Conservation (phyloP, 805 yeast species). For the Ogataea wickerhamii region DNA sequence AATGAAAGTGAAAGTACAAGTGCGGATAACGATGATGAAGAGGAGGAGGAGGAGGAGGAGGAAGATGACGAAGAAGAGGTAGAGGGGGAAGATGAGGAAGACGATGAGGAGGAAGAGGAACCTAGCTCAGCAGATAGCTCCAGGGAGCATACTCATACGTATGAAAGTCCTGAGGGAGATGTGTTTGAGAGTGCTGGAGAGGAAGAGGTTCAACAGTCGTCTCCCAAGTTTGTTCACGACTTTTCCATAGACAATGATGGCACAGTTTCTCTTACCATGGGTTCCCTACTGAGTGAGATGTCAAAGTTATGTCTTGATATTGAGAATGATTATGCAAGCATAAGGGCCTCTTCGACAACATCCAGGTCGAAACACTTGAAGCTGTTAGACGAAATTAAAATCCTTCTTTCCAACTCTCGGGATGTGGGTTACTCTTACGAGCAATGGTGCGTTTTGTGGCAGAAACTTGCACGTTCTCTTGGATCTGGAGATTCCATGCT, state of each 20-base stretch:
- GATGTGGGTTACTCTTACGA: slow-evolving; percentile 23
- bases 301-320: slow-evolving; percentile 19
- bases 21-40: background rate
- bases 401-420: slow-evolving; percentile 21
- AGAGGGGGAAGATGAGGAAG: slow-evolving; percentile 6
- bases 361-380: slow-evolving; percentile 28
- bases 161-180: slow-evolving; percentile 9
- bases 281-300: slow-evolving; percentile 13
- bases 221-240: slow-evolving; percentile 15
- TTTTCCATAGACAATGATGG: slow-evolving; percentile 24
- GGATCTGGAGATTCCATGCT: slow-evolving; percentile 22
- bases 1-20: slow-evolving; percentile 8
- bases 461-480: slow-evolving; percentile 33
- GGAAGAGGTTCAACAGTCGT: slow-evolving; percentile 11
- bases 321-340: slow-evolving; percentile 19
- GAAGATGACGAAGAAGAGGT: slow-evolving; percentile 7
- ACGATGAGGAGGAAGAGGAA: slow-evolving; percentile 18
- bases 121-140: too few species aligned
- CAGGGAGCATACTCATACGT: slow-evolving; percentile 17
- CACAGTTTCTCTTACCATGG: slow-evolving; percentile 12
- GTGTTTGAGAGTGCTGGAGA: slow-evolving; percentile 17
- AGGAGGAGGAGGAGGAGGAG: slow-evolving; percentile 2
- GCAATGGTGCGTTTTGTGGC: slow-evolving; percentile 37
- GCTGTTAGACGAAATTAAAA: slow-evolving; percentile 26
- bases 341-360: slow-evolving; percentile 19